phyloP scores from a whole-genome alignment of 164 flowering plant species.

The Annona cherimola region DNA sequence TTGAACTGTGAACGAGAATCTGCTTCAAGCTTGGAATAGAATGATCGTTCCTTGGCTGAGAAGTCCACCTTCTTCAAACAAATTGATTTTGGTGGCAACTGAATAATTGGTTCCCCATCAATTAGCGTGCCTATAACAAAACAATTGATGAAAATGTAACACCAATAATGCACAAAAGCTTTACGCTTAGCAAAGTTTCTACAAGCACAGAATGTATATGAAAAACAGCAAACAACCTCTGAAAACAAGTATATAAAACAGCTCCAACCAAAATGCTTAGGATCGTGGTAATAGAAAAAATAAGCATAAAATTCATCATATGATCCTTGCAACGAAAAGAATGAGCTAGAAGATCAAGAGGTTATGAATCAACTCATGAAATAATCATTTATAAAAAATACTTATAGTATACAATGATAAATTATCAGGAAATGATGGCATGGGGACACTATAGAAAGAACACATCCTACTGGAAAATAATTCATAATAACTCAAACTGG shows the following conservation, averaged over 20 bases:
- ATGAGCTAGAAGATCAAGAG: too few species aligned
- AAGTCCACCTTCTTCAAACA: conserved; percentile 62
- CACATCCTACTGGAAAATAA: too few species aligned
- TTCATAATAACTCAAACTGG: too few species aligned
- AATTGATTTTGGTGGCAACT: conserved; percentile 71
- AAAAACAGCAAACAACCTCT: neutral
- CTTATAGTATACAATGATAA: too few species aligned
- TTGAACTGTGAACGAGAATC: conserved; percentile 84
- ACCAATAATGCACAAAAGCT: neutral
- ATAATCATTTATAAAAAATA: too few species aligned
- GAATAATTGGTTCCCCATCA: conserved; percentile 82
- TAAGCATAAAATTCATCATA: neutral
- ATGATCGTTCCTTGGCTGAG: conserved; percentile 71
- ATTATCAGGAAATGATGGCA: too few species aligned
- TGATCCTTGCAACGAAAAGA: neutral
- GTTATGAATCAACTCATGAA: too few species aligned
- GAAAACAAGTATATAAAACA: neutral
- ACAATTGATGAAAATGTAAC: neutral
- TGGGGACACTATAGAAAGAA: too few species aligned
- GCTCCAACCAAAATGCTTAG: neutral
- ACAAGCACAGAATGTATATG: neutral
- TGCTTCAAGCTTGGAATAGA: conserved; percentile 75
- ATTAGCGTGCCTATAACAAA: conserved; percentile 51
- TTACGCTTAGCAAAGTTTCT: neutral
- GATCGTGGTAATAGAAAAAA: neutral